Percentiles rank a stretch among this genome's conserved stretches.
Evolutionary conservation across 345 rosid species (phyloP).

Genomic region (Erucastrum elatum): DNA sequence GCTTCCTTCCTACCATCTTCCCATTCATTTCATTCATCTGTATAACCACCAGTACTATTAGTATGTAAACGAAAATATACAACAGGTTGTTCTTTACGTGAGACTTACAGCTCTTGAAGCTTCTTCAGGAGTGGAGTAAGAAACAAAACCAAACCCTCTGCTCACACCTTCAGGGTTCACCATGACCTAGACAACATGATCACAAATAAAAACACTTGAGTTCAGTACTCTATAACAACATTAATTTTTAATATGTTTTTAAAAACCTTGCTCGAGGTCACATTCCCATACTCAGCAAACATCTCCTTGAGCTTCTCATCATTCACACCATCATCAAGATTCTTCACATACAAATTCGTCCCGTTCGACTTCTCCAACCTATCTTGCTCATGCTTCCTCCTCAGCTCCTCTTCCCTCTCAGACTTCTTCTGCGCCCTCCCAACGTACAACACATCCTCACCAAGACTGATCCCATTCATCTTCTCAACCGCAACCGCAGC

Average conservation of each 20-base stretch:
- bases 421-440: conserved; percentile 74
- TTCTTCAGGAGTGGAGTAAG: conserved; percentile 70
- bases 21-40: conserved; percentile 73
- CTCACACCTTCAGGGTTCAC: conserved; percentile 54
- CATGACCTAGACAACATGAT: conserved; percentile 49
- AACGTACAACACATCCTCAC: conserved; percentile 61
- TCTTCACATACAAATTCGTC: conserved; percentile 66
- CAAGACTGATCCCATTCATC: conserved; percentile 54
- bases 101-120: conserved; percentile 60
- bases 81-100: neutral
- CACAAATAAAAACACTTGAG: neutral
- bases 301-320: conserved; percentile 63
- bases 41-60: neutral
- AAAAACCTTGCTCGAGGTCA: conserved; percentile 67
- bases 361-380: conserved; percentile 48
- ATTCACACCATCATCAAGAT: conserved; percentile 56
- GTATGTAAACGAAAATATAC: neutral
- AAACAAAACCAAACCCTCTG: conserved; percentile 77
- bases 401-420: conserved; percentile 67
- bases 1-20: conserved; percentile 63
- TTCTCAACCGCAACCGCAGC: conserved; percentile 63
- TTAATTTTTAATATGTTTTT: neutral
- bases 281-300: conserved; percentile 64
- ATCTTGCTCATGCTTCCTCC: conserved; percentile 62
- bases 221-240: neutral